Conservation (phyloP, 202 grass and related monocot genomes). For the Cymbopogon flexuosus region DNA sequence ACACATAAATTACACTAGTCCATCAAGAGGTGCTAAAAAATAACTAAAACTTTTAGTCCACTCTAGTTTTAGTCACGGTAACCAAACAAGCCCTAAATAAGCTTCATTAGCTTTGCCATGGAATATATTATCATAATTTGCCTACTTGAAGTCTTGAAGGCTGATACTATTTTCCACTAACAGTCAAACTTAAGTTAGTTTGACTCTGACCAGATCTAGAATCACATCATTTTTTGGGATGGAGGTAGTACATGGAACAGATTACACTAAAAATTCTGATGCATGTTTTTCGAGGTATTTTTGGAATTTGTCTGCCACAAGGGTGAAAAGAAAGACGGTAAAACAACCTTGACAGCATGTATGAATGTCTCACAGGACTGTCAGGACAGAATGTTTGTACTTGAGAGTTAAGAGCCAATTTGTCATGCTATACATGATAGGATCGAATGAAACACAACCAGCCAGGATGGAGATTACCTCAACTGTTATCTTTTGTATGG, state of each 20-base stretch:
- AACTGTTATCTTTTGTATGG: neutral
- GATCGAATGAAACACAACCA: neutral
- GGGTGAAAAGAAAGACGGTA: neutral
- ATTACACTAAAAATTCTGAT: neutral
- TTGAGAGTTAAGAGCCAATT: neutral
- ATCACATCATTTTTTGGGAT: neutral
- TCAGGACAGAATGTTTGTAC: neutral
- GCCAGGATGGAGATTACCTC: neutral
- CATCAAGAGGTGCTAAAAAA: too few relatives aligned
- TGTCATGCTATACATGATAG: neutral
- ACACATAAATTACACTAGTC: too few relatives aligned
- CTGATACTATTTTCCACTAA: neutral
- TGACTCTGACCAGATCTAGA: neutral
- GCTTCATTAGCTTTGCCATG: neutral
- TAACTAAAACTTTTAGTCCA: too few relatives aligned
- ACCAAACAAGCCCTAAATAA: too few relatives aligned
- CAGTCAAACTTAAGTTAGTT: neutral
- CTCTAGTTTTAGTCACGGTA: too few relatives aligned
- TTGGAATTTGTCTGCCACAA: neutral
- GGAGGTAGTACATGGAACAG: neutral
- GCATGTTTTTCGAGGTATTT: neutral
- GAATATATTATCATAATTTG: neutral
- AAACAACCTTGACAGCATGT: neutral
- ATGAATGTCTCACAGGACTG: neutral
- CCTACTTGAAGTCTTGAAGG: neutral